These are phyloP conservation scores for Trichoderma virens DNA, from an alignment of 495 filamentous ascomycete species.

Conservation along the genomic window DNA sequence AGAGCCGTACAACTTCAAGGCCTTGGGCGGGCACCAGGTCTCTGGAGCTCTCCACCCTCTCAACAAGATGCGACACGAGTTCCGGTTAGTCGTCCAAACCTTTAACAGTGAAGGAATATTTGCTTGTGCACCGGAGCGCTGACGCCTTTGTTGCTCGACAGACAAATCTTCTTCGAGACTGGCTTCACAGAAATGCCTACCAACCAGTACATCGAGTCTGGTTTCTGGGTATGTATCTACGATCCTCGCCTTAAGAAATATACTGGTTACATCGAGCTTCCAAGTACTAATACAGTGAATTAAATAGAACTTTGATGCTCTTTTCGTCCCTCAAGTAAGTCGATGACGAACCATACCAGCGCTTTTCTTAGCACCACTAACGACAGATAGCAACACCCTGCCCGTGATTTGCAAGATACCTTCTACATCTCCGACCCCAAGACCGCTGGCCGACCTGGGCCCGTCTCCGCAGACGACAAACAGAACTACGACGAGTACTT, in stretches of 20 bases:
- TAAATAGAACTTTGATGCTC: slow-evolving; percentile 78
- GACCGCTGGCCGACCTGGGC: slow-evolving; percentile 62
- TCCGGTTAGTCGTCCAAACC: slow-evolving; percentile 43
- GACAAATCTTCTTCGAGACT: slow-evolving; percentile 91
- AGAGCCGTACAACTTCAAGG: slow-evolving; percentile 93
- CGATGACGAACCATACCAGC: not conserved
- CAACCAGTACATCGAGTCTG: slow-evolving; percentile 77
- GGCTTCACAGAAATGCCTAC: slow-evolving; percentile 83
- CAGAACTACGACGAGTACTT: slow-evolving; percentile 78
- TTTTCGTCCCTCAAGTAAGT: slow-evolving; percentile 74
- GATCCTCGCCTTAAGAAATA: slow-evolving; percentile 30
- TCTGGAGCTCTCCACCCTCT: slow-evolving; percentile 88
- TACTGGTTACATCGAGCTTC: slow-evolving; percentile 35
- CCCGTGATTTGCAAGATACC: slow-evolving; percentile 92
- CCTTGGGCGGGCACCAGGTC: slow-evolving; percentile 68
- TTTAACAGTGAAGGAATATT: not conserved
- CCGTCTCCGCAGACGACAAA: slow-evolving; percentile 48
- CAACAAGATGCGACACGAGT: slow-evolving; percentile 89
- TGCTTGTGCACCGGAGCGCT: not conserved
- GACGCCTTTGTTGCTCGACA: not conserved
- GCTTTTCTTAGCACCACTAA: not conserved
- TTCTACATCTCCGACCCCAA: slow-evolving; percentile 93
- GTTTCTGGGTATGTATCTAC: slow-evolving; percentile 63
- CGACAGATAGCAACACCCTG: slow-evolving; percentile 64
- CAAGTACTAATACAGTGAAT: not conserved